A percentile compares a stretch with the other conserved stretches of the same genome.
These are phyloP conservation scores for Neurospora sp. DNA, from an alignment of 495 filamentous ascomycete species.

Conservation along the genomic window DNA sequence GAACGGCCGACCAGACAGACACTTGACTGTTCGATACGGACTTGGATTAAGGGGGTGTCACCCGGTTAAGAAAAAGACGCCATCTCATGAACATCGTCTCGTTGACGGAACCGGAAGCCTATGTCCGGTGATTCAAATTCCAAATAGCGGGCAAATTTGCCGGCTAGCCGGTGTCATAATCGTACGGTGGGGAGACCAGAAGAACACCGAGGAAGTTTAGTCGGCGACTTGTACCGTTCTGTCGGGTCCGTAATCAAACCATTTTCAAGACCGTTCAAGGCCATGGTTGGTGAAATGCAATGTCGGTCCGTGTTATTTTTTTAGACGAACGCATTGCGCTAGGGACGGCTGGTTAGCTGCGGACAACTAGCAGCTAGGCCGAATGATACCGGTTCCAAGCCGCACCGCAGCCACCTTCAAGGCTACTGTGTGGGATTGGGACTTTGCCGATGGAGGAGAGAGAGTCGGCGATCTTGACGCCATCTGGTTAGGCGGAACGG, in stretches of 20 bases:
- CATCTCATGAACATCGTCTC: neutral
- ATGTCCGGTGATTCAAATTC: neutral
- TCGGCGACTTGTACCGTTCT: conserved; percentile 1
- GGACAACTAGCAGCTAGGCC: neutral
- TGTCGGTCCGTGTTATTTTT: neutral
- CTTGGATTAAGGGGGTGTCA: neutral
- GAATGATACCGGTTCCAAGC: neutral
- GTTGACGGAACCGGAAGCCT: neutral
- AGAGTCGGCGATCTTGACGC: neutral
- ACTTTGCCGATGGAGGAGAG: neutral
- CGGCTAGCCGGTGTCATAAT: neutral
- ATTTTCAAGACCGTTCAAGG: neutral
- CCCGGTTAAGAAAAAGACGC: neutral
- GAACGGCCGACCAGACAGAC: neutral
- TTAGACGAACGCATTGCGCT: neutral
- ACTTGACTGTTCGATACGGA: neutral
- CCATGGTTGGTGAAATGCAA: neutral
- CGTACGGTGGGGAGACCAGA: neutral
- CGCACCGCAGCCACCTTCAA: too few species aligned
- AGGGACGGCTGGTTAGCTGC: neutral
- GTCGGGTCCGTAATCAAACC: neutral
- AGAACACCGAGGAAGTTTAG: neutral
- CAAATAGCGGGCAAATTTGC: neutral
- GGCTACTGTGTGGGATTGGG: too few species aligned
- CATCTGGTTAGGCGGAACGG: neutral